These are phyloP conservation scores for Ilex asprella DNA, from an alignment of 257 asterid species.

Conservation along the genomic window DNA sequence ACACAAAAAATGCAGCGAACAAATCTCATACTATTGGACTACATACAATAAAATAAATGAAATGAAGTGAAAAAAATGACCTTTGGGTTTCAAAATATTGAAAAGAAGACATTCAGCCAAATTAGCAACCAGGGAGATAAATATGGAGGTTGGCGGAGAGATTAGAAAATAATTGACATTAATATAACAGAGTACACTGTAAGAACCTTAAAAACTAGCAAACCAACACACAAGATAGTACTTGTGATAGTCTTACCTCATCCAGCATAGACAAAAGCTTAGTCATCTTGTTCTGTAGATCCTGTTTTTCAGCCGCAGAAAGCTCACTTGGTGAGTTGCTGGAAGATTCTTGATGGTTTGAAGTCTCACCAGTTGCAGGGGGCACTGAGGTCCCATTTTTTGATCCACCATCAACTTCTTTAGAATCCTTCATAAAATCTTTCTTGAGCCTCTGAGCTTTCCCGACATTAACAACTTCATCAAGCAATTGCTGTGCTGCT, in stretches of 20 bases:
- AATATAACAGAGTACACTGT: no score
- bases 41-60: no score
- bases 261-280: conserved; percentile 82
- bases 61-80: no score
- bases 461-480: conserved; percentile 75
- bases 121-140: no score
- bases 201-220: not conserved
- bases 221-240: no score
- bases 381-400: conserved; percentile 38
- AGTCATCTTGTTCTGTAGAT: conserved; percentile 52
- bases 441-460: conserved; percentile 46
- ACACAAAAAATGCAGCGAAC: not conserved
- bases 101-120: no score
- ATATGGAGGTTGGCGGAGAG: not conserved
- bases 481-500: conserved; percentile 69
- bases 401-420: conserved; percentile 33
- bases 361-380: conserved; percentile 25
- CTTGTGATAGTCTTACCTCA: conserved; percentile 41
- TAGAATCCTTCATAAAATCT: conserved; percentile 29
- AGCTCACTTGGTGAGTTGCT: conserved; percentile 30
- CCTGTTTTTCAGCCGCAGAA: conserved; percentile 70
- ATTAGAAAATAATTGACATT: no score
- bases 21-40: no score
- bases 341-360: conserved; percentile 29
- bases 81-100: no score